phyloP scores from a whole-genome alignment of 148 eudicot species.

The Silene uniflora region DNA sequence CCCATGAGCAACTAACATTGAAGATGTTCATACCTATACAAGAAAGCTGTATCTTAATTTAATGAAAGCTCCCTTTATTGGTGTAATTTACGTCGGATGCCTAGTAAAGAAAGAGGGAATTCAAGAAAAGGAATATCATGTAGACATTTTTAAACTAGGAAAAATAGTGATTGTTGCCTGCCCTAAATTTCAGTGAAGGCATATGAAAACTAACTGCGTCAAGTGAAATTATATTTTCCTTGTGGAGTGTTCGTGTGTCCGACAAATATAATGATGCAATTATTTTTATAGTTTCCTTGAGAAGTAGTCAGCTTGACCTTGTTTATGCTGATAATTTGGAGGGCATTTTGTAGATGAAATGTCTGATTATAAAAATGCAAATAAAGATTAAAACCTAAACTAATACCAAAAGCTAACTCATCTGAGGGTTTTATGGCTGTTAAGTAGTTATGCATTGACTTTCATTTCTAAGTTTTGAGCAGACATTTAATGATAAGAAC shows the following conservation, averaged over 20 bases:
- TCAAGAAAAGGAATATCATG: not conserved
- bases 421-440: not conserved
- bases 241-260: not conserved
- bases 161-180: not conserved
- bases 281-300: not conserved
- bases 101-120: not conserved
- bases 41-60: not conserved
- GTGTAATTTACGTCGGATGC: not conserved
- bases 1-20: not conserved
- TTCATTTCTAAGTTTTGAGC: not conserved
- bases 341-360: constrained; percentile 1
- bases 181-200: not conserved
- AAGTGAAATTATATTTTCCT: not conserved
- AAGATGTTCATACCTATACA: not conserved
- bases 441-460: not conserved
- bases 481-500: not conserved
- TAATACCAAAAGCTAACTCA: not conserved
- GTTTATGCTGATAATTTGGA: not conserved
- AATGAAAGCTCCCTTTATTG: not conserved
- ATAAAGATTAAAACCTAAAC: constrained; percentile 7
- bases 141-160: not conserved
- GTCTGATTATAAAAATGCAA: not conserved
- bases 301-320: constrained; percentile 12
- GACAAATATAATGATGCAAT: not conserved
- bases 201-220: not conserved